Evolutionary conservation across 495 filamentous ascomycete genomes (phyloP), one percentile per base, ranked within the genome.

Genomic region (Penicillium malachiteum): DNA sequence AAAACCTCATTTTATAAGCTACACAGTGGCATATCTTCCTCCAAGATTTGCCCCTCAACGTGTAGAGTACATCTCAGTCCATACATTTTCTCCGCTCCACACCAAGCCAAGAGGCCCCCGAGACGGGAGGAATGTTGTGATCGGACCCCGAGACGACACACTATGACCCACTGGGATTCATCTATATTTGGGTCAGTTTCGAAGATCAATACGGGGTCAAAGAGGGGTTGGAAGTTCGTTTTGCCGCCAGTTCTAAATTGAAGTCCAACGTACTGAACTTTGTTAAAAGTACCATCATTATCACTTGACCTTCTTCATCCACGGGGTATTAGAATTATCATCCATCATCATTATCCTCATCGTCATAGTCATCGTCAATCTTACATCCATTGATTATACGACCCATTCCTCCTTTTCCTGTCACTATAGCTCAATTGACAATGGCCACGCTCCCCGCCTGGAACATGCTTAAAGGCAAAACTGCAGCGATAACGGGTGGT

Each of bases 401-500:
- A 1, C 21, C 21, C 2, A 18, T n/a, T n/a, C n/a, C n/a, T n/a
- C 13, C 12, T 38, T 37, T 16, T 38, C 35, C 32, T 34, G 21
- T 45, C 1, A 9, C 18, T 13, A 5, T 9, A 41, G 10, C 38
- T 53, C 17, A 30, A 21, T 48, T 46, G 6, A 50, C 37, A 46
- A 60, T 57, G 58, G 58, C 54, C 42, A 52, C 56, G 34, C 47
- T 65, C 4, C 62, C 62, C 12, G 62, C 62, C 17, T 62, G 55
- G 62, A 59, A 59, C 38, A 47, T 69, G 48, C 78, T 90, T 38
- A 66, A 69, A 51, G 77, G 77, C 67, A 89, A 88, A 60, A 82
- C 81, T 5, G 85, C 84, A 56, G 83, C 86, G 59, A 83, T 90
- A 55, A 89, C 87, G 0, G 87, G 87, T 50, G 84, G 83, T 52